Percentiles rank a stretch among this genome's conserved stretches.
Conservation (phyloP, 208 protist species). For the Wallacemonas sp. region DNA sequence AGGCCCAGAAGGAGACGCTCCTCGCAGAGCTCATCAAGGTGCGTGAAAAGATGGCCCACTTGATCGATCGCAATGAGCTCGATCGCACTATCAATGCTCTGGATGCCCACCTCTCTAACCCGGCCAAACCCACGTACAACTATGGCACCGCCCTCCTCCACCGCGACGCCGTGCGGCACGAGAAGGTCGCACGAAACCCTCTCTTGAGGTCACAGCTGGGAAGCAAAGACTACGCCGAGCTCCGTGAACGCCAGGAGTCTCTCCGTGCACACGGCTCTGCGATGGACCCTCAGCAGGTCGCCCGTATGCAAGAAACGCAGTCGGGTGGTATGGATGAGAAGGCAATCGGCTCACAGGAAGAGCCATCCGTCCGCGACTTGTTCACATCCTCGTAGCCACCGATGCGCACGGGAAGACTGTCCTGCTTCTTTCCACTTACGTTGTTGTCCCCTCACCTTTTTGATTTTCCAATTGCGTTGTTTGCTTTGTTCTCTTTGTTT, state of each 20-base stretch:
- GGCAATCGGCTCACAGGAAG: constrained; percentile 36
- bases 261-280: constrained; percentile 44
- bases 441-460: constrained; percentile 8
- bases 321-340: constrained; percentile 33
- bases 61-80: constrained; percentile 73
- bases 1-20: constrained; percentile 54
- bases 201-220: constrained; percentile 64
- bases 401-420: too few species aligned
- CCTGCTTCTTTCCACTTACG: neutral
- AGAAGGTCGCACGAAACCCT: constrained; percentile 63
- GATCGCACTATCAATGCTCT: constrained; percentile 80
- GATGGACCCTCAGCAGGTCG: constrained; percentile 56
- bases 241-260: constrained; percentile 52
- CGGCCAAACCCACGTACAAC: constrained; percentile 59
- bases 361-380: constrained; percentile 50
- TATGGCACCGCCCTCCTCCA: constrained; percentile 79
- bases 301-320: constrained; percentile 50
- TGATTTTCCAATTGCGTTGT: constrained; percentile 3
- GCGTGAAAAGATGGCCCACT: constrained; percentile 79
- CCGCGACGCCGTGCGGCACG: constrained; percentile 56
- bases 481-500: too few species aligned
- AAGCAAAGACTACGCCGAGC: constrained; percentile 67
- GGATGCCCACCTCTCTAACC: constrained; percentile 55
- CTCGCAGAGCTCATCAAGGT: constrained; percentile 75
- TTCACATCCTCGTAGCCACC: neutral